Evolutionary conservation across 2,329 filamentous ascomycete species (phyloP).

Genomic region (Talaromyces verruculosus): DNA sequence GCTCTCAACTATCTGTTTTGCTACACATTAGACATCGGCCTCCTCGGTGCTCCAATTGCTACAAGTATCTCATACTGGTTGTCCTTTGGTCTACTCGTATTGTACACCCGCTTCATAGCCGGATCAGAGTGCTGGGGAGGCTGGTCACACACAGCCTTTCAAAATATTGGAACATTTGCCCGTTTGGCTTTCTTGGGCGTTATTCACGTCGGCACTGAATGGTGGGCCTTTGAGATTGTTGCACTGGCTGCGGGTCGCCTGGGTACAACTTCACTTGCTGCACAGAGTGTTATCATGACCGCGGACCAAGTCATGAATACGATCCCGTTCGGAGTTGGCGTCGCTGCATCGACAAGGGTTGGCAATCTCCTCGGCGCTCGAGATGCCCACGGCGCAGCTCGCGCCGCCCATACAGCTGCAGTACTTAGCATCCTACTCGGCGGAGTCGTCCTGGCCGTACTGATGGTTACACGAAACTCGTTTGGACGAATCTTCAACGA

Average conservation of each 20-base stretch:
- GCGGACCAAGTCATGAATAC: constrained; percentile 82
- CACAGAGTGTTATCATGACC: constrained; percentile 88
- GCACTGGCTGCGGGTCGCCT: constrained; percentile 77
- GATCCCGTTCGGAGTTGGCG: constrained; percentile 81
- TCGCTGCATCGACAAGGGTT: constrained; percentile 73
- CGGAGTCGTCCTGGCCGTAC: constrained; percentile 61
- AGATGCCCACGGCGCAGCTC: constrained; percentile 63
- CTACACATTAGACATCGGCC: constrained; percentile 67
- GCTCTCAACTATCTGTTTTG: constrained; percentile 67
- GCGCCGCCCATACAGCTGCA: constrained; percentile 74
- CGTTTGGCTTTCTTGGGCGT: constrained; percentile 73
- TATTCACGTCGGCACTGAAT: constrained; percentile 83
- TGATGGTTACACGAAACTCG: constrained; percentile 69
- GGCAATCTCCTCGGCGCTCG: constrained; percentile 76
- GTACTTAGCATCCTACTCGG: constrained; percentile 70
- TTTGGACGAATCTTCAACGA: constrained; percentile 82
- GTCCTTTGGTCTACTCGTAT: constrained; percentile 72
- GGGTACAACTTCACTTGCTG: constrained; percentile 75
- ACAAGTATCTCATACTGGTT: constrained; percentile 85
- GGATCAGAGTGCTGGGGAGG: constrained; percentile 81
- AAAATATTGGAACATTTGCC: constrained; percentile 69
- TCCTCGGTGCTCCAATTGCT: constrained; percentile 77
- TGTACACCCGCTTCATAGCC: constrained; percentile 68
- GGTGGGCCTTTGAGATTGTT: constrained; percentile 94
- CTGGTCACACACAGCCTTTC: constrained; percentile 62